Base-by-base conservation (phyloP, 176 grass and related monocot species). In the Oryza brachyantha region DNA sequence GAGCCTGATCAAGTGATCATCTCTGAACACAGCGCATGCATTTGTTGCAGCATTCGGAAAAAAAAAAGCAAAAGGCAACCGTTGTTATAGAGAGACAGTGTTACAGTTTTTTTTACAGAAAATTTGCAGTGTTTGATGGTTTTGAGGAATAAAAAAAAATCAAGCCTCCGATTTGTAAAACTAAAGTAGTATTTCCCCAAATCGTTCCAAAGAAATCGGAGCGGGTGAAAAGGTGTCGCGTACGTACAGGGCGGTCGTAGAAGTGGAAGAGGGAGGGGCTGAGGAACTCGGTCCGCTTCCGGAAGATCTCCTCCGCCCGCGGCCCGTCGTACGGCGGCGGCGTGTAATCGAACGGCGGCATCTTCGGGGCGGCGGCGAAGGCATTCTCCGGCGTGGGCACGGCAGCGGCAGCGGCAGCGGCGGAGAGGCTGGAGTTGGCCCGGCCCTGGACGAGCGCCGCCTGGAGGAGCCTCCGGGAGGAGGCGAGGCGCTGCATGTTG, bases 201-300 rank as follows among this genome's bases (percentile, higher is more conserved):
- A 74, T 45, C 43, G 14, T 29, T 68, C 46, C 57, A 10, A 24
- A 3, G 39, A 54, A 64, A 66, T 16, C 10, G 74, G 79, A 86
- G 72, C 10, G 29, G 80, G 13, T 24, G 69, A 13, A 7, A 60
- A 31, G 48, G 71, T 36, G 22, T 1, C 66, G 8, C 39, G 39
- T 66, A 90, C 90, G 77, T 92, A 94, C 95, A 8, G 95, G 92
- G 28, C 89, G 84, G 54, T 89, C 75, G 76, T 94, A 97, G 80
- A 94, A 94, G 87, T 88, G 73, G 89, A 92, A 97, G 68, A 94
- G 66, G 32, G 95, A 94, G 3, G 91, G 95, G 85, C 95, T 94
- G 67, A 97, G 87, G 83, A 94, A 97, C 89, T 94, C 43, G 14
- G 79, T 13, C 59, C 95, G 85, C 87, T 94, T 97, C 69, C 66